phyloP scores from a whole-genome alignment of 2,329 filamentous ascomycete species.

The Bimuria novae-zelandiae region DNA sequence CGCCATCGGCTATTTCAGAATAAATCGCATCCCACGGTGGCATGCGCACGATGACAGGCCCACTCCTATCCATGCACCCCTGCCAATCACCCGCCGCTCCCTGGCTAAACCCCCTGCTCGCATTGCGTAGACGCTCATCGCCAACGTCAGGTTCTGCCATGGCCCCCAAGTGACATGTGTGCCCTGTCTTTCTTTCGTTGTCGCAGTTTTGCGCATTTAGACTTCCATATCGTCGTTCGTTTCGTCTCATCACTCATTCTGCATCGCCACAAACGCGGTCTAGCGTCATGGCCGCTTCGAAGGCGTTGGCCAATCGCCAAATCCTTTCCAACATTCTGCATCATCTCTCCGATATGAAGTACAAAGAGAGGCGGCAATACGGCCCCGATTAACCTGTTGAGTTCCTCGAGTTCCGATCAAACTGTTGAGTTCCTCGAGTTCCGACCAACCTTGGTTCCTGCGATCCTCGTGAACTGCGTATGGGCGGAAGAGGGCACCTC shows the following conservation, averaged over 20 bases:
- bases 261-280: not conserved
- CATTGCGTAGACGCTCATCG: conserved; percentile 18
- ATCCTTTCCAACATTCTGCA: conserved; percentile 33
- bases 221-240: not conserved
- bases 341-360: conserved; percentile 37
- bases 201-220: too few species aligned
- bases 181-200: conserved; percentile 5
- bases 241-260: not conserved
- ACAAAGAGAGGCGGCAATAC: conserved; percentile 35
- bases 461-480: conserved; percentile 37
- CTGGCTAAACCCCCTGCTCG: conserved; percentile 15
- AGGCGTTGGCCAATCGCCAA: conserved; percentile 27
- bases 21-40: not conserved
- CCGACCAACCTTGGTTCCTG: conserved; percentile 39
- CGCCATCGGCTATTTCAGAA: conserved; percentile 5
- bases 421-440: conserved; percentile 41
- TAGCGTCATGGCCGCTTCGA: conserved; percentile 27
- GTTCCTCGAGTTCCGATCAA: conserved; percentile 41
- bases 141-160: conserved; percentile 13
- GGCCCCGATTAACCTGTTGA: conserved; percentile 40
- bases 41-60: conserved; percentile 14
- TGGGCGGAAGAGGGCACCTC: conserved; percentile 41
- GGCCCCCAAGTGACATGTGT: conserved; percentile 2
- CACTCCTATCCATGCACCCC: conserved; percentile 13
- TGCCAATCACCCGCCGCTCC: conserved; percentile 17